These are phyloP conservation scores for Sclerotinia glacialis DNA, from an alignment of 2,329 filamentous ascomycete genomes.

Conservation along the genomic window DNA sequence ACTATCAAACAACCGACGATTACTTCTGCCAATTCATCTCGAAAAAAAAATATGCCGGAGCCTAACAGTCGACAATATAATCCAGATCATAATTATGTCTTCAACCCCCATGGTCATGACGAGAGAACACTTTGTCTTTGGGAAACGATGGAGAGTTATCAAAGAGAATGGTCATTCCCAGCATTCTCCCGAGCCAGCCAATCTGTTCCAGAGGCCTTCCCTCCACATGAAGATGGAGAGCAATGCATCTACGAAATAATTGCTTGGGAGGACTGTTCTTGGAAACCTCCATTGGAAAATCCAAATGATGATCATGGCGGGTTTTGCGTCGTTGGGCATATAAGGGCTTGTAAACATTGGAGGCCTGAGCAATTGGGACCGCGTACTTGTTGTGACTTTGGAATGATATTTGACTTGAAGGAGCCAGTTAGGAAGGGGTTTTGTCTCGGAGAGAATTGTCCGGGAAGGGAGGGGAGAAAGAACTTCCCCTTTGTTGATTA, in stretches of 20 bases:
- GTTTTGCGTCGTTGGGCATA: not conserved
- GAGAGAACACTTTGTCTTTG: not conserved
- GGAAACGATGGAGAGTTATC: not conserved
- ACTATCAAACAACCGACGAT: not conserved
- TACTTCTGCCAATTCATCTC: not conserved
- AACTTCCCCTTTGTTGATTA: not conserved
- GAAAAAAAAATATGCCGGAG: not conserved
- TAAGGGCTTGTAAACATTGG: not conserved
- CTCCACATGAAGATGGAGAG: no score
- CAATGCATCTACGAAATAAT: not conserved
- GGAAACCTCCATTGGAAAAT: fast-evolving
- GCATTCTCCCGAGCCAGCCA: not conserved
- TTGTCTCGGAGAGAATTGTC: conserved; percentile 9
- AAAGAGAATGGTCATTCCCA: conserved; percentile 6
- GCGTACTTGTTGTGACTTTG: not conserved
- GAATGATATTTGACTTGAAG: not conserved
- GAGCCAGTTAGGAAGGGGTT: not conserved
- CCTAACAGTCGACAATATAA: not conserved
- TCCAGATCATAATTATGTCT: not conserved
- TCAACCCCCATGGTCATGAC: not conserved
- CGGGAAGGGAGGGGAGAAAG: not conserved
- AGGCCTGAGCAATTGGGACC: not conserved
- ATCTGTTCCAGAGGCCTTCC: not conserved
- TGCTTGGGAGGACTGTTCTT: not conserved
- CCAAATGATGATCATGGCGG: not conserved